Evolutionary conservation across 2,329 filamentous ascomycete genomes (phyloP).

Genomic region (Hansfordia pulvinata): DNA sequence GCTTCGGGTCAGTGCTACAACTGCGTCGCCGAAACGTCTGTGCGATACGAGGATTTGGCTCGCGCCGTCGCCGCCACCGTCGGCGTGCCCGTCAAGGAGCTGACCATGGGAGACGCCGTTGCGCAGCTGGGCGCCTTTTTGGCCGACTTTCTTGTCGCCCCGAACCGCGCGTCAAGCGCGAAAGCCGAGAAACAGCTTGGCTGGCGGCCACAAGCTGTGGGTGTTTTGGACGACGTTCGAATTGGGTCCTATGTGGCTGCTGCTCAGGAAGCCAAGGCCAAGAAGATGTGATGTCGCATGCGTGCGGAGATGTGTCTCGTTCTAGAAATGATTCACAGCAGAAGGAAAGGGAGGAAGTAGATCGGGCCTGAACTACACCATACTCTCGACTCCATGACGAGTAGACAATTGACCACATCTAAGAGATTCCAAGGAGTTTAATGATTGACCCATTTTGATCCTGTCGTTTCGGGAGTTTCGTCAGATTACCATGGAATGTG

Average conservation of each 20-base stretch:
- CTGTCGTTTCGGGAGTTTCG: no score
- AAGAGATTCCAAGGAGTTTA: no score
- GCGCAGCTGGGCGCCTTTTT: slow-evolving; percentile 15
- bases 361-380: no score
- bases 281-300: no score
- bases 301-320: no score
- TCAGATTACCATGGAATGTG: no score
- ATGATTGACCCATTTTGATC: no score
- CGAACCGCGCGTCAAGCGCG: slow-evolving; percentile 18
- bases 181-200: slow-evolving; percentile 24
- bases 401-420: no score
- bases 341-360: no score
- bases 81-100: slow-evolving; percentile 8
- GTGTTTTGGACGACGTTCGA: slow-evolving; percentile 20
- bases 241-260: slow-evolving; percentile 18
- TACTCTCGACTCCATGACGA: no score
- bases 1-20: slow-evolving; percentile 24
- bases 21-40: slow-evolving; percentile 13
- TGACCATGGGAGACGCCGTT: slow-evolving; percentile 13
- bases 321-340: no score
- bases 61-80: slow-evolving; percentile 11
- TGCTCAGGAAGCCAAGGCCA: no score
- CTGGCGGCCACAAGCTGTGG: slow-evolving; percentile 19
- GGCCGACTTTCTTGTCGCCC: slow-evolving; percentile 16
- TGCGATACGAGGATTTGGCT: slow-evolving; percentile 16